Evolutionary conservation across 768 basidiomycete species (phyloP).

Genomic region (Sistotremastrum niveocremeum): DNA sequence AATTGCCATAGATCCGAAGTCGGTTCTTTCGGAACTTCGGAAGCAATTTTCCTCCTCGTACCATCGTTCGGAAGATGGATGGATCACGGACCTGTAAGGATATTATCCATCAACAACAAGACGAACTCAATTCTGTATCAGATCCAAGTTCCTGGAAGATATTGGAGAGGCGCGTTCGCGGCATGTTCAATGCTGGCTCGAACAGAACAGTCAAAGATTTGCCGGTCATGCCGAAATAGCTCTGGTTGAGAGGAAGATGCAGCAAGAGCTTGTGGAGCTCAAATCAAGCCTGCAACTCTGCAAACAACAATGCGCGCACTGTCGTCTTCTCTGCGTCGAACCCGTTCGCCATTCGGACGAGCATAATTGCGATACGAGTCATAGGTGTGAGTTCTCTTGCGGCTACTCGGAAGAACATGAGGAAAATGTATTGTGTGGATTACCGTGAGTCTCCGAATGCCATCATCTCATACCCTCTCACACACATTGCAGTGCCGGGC

Average conservation of each 20-base stretch:
- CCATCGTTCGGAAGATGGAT: slow-evolving; percentile 24
- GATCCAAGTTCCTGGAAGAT: slow-evolving; percentile 20
- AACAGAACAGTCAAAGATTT: slow-evolving; percentile 35
- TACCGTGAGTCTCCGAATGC: slow-evolving; percentile 24
- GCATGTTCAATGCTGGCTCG: slow-evolving; percentile 39
- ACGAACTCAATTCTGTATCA: too few relatives aligned
- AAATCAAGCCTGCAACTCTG: slow-evolving; percentile 35
- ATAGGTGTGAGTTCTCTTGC: slow-evolving; percentile 32
- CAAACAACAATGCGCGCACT: slow-evolving; percentile 30
- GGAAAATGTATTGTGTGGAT: slow-evolving; percentile 25
- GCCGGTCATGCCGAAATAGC: slow-evolving; percentile 30
- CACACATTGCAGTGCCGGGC: slow-evolving; percentile 35
- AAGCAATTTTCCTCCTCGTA: slow-evolving; percentile 18
- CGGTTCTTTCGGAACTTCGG: slow-evolving; percentile 20
- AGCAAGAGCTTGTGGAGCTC: slow-evolving; percentile 30
- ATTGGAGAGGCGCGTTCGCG: slow-evolving; percentile 30
- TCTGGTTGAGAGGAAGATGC: slow-evolving; percentile 29
- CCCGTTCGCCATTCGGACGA: slow-evolving; percentile 29
- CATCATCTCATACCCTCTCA: neutral
- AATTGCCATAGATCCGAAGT: slow-evolving; percentile 11
- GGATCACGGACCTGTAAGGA: slow-evolving; percentile 23
- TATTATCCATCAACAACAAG: too few relatives aligned
- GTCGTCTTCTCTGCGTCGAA: slow-evolving; percentile 36
- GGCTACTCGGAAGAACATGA: slow-evolving; percentile 26
- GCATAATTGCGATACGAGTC: slow-evolving; percentile 41